phyloP scores from a whole-genome alignment of 768 basidiomycete genomes.

The Zangia roseola region DNA sequence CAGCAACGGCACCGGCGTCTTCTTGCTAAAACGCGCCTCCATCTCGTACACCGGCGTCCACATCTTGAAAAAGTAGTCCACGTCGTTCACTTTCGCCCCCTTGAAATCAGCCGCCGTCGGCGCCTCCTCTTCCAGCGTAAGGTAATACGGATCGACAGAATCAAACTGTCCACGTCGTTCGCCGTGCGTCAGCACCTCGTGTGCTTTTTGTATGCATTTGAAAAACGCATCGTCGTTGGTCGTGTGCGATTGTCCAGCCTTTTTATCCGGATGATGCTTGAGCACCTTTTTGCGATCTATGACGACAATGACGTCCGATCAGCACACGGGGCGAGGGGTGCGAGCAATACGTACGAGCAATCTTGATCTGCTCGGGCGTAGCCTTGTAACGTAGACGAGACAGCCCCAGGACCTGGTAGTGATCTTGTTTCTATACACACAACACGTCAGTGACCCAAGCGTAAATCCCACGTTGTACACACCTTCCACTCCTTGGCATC shows the following conservation, averaged over 20 bases:
- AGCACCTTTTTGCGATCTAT: slow-evolving; percentile 98
- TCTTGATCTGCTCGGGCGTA: slow-evolving; percentile 88
- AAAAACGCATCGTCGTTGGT: slow-evolving; percentile 98
- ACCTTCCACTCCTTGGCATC: slow-evolving; percentile 99
- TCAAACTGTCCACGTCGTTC: slow-evolving; percentile 95
- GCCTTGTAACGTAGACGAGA: slow-evolving; percentile 87
- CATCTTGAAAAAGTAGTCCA: slow-evolving; percentile 65
- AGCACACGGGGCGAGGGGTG: slow-evolving; percentile 12
- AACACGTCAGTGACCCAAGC: slow-evolving; percentile 5
- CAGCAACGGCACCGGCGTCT: slow-evolving; percentile 78
- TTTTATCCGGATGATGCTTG: slow-evolving; percentile 98
- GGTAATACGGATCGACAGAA: slow-evolving; percentile 82
- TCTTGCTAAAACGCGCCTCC: slow-evolving; percentile 90
- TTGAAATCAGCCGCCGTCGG: slow-evolving; percentile 67
- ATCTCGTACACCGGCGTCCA: slow-evolving; percentile 85
- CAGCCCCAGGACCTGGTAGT: slow-evolving; percentile 95
- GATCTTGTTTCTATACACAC: slow-evolving; percentile 84
- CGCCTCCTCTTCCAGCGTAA: slow-evolving; percentile 73
- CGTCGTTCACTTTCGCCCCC: slow-evolving; percentile 39
- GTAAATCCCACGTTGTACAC: no score
- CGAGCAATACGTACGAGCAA: slow-evolving; percentile 73
- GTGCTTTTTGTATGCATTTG: slow-evolving; percentile 99
- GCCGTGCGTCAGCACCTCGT: slow-evolving; percentile 84
- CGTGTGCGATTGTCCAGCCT: slow-evolving; percentile 71
- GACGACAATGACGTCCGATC: not conserved